Evolutionary conservation across 495 filamentous ascomycete species (phyloP), one percentile per base, ranked within the genome.

Genomic region (Penicillium antarcticum): DNA sequence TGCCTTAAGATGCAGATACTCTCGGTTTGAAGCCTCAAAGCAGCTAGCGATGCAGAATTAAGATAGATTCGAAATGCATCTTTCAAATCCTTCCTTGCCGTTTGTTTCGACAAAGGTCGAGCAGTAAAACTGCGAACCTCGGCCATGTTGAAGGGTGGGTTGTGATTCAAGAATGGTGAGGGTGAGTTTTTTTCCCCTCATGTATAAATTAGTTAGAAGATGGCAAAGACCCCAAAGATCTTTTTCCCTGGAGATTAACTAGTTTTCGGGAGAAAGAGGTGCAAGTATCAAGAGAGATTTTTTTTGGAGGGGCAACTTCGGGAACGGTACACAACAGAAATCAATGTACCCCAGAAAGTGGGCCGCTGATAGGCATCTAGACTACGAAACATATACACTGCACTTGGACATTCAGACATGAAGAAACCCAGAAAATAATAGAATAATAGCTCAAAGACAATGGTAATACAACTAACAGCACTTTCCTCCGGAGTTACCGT

Each of bases 391-490:
- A 10, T 29, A 41, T 41, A 21, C 19, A 41, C 5, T 10, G 4
- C 16, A 52, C 43, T 26, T 42, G 55, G 51, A 55, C 55, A 57
- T 62, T 57, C 44, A 57, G 23, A 56, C 55, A 59, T 60, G 39
- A 41, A 32, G 31, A 47, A 41, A 48, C 35, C 57, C 45, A 52
- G 55, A 58, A 42, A 55, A 42, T 23, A 39, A 38, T 13, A 46
- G 29, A 43, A 38, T 43, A 51, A 38, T 51, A 40, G 32, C 32
- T 42, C 10, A 33, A 41, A 40, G 42, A 61, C 45, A 39, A 48
- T 63, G 33, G 48, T 57, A 54, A 49, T 60, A 60, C 52, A 65
- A 65, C 73, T 84, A 97, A 69, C 92, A 97, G 76, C 92, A 97
- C 75, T 95, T 96, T 56, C 86, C 84, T 26, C 85, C 80, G 50